A percentile compares a stretch with the other conserved stretches of the same genome.
These are phyloP conservation scores for Mitragyna speciosa DNA, from an alignment of 257 asterid species.

Conservation along the genomic window DNA sequence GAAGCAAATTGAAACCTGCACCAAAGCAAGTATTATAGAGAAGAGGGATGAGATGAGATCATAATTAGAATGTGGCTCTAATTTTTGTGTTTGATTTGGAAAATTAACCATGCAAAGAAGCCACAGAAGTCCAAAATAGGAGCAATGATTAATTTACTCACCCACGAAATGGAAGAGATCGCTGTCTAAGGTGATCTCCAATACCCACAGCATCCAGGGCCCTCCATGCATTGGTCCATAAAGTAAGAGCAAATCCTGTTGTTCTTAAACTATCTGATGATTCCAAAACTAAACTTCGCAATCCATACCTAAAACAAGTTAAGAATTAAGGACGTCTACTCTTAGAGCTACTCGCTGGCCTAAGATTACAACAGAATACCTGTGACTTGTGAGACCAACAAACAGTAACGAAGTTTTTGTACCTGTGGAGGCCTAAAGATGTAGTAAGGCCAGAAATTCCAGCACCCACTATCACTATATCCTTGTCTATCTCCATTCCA, in stretches of 20 bases:
- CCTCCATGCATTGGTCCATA: slow-evolving; percentile 81
- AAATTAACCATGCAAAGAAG: background rate
- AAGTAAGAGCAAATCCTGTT: slow-evolving; percentile 64
- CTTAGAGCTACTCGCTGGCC: background rate
- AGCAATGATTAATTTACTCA: slow-evolving; percentile 9
- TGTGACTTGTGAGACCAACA: background rate
- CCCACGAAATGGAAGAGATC: slow-evolving; percentile 50
- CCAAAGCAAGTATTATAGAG: background rate
- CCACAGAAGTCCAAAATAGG: background rate
- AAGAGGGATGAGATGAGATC: background rate
- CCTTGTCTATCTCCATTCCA: slow-evolving; percentile 24
- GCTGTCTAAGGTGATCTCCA: slow-evolving; percentile 53
- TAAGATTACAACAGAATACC: background rate
- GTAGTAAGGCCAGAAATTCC: slow-evolving; percentile 59
- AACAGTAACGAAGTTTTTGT: background rate
- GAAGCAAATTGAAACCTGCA: slow-evolving; percentile 42
- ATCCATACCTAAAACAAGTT: slow-evolving; percentile 46
- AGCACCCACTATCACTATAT: slow-evolving; percentile 49
- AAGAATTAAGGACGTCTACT: background rate
- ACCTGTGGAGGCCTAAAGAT: slow-evolving; percentile 70
- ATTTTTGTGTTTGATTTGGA: background rate
- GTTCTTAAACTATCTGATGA: slow-evolving; percentile 62
- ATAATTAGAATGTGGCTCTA: background rate
- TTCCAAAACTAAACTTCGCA: slow-evolving; percentile 67
- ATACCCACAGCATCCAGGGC: slow-evolving; percentile 75